phyloP scores from a whole-genome alignment of 371 early-diverging fungal genomes.

The Lichtheimia ramosa region DNA sequence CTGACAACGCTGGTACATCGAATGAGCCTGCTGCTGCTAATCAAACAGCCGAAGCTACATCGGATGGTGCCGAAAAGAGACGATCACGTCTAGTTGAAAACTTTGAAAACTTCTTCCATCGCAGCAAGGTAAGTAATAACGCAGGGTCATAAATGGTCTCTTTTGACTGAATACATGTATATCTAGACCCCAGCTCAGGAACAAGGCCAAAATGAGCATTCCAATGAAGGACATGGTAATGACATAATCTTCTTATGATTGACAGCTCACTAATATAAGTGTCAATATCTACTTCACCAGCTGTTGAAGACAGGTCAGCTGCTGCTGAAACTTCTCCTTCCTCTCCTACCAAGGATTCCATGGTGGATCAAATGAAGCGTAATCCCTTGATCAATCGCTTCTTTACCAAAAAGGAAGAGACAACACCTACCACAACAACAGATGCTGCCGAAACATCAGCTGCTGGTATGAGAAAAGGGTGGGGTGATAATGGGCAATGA shows the following conservation, averaged over 20 bases:
- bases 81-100: constrained; percentile 2
- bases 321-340: constrained; percentile 7
- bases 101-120: constrained; percentile 11
- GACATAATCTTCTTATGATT: background rate
- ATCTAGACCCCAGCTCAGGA: background rate
- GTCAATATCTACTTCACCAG: constrained; percentile 6
- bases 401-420: constrained; percentile 35
- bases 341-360: constrained; percentile 26
- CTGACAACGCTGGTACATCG: background rate
- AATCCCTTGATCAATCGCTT: constrained; percentile 27
- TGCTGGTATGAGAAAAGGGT: constrained; percentile 3
- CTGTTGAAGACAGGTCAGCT: background rate
- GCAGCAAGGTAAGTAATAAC: constrained; percentile 16
- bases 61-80: constrained; percentile 15
- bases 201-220: background rate
- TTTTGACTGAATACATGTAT: background rate
- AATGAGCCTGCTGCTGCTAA: constrained; percentile 5
- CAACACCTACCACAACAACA: constrained; percentile 10
- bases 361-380: constrained; percentile 35
- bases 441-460: constrained; percentile 12
- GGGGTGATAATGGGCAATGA: background rate
- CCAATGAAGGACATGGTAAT: background rate
- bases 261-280: background rate
- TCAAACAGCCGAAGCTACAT: constrained; percentile 1
- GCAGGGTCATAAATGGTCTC: background rate